Evolutionary conservation across 2,329 filamentous ascomycete genomes (phyloP), one percentile per base, ranked within the genome.

Genomic region (Colletotrichum agaves): DNA sequence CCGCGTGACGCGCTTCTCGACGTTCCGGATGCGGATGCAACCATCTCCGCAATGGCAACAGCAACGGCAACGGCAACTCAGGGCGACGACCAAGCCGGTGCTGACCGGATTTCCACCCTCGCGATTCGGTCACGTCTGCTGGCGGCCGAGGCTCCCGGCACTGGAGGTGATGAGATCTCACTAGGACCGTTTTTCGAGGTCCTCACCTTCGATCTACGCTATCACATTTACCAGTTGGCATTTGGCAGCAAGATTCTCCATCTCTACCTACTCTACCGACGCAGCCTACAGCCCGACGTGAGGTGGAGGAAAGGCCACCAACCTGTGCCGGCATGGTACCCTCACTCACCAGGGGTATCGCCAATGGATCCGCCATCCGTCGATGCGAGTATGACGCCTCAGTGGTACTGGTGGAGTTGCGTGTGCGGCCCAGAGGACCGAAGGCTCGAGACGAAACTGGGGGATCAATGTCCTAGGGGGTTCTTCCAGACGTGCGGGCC

Each of bases 381-480:
- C 8, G 61, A 70, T 39, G 57, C 61, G 15, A 61, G 35, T 57
- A 55, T 57, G 39, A 33, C 52, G 47, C 66, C 69, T 44, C 61
- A 69, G 52, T 70, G 69, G 69, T 66, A 69, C 52, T 70, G 69
- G 69, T 70, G 69, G 69, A 69, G 66, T 27, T 70, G 69, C 58
- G 65, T 70, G 19, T 70, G 69, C 41, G 66, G 52, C 43, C 66
- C 57, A n/a, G 65, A 70, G 15, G 55, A 66, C 56, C 60, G 56
- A 17, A 49, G 43, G 11, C 57, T 69, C 43, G 69, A 70, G 53
- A 62, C 61, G 21, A 66, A 62, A 17, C 52, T 69, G 61, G 56
- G 46, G 8, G 57, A 69, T 35, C 55, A 69, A 41, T 70, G 69
- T 47, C 69, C 69, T 21, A 62, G 61, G 27, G 69, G 66, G 5